These are phyloP conservation scores for Coprinellus aureogranulatus DNA, from an alignment of 768 basidiomycete genomes.

Conservation along the genomic window DNA sequence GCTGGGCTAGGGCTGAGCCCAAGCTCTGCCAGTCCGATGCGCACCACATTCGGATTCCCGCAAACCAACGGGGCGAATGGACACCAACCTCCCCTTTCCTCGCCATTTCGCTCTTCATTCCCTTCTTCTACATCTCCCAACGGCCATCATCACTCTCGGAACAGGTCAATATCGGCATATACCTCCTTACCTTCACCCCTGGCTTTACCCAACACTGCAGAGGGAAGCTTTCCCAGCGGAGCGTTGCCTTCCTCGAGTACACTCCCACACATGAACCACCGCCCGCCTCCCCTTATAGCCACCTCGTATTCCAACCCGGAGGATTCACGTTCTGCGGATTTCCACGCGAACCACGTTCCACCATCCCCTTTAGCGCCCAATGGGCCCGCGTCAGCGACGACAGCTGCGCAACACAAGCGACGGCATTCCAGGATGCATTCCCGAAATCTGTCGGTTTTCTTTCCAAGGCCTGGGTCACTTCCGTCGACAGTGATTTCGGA, in stretches of 20 bases:
- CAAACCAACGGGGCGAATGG: constrained; percentile 19
- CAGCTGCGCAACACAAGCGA: constrained; percentile 25
- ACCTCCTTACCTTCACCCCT: constrained; percentile 51
- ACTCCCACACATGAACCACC: constrained; percentile 15
- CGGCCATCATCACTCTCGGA: constrained; percentile 38
- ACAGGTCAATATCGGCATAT: constrained; percentile 51
- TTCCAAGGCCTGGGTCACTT: constrained; percentile 73
- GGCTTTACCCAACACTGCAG: constrained; percentile 12
- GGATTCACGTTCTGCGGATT: constrained; percentile 7
- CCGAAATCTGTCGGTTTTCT: constrained; percentile 88
- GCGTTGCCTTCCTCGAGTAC: constrained; percentile 20
- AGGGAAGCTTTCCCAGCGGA: constrained; percentile 13
- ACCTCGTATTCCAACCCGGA: constrained; percentile 9
- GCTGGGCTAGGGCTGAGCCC: constrained; percentile 16
- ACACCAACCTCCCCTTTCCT: constrained; percentile 20
- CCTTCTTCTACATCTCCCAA: not conserved
- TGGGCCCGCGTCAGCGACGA: constrained; percentile 18
- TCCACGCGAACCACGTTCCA: constrained; percentile 17
- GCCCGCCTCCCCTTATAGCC: constrained; percentile 6
- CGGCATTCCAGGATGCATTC: constrained; percentile 82
- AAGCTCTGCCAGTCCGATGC: constrained; percentile 29
- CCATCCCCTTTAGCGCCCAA: constrained; percentile 16
- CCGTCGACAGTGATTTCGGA: constrained; percentile 64
- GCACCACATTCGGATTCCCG: constrained; percentile 23
- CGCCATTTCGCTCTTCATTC: constrained; percentile 33